These are phyloP conservation scores for Talaromyces albobiverticillius DNA, from an alignment of 2,329 filamentous ascomycete species.

Conservation along the genomic window DNA sequence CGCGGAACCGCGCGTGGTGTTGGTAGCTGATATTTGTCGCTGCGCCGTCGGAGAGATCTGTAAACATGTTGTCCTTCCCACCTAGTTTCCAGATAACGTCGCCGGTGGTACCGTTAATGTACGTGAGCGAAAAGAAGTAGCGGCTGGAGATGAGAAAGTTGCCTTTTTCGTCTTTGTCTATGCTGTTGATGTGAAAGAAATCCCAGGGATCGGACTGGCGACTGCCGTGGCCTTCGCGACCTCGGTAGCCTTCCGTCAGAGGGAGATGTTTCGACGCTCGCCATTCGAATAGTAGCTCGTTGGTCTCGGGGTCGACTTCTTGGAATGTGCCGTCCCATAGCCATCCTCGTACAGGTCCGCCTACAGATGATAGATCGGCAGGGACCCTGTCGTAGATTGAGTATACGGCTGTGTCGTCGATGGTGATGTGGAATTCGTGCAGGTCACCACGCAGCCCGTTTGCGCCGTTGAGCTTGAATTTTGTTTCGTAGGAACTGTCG, in stretches of 20 bases:
- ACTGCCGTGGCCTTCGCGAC: constrained; percentile 19
- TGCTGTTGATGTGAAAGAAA: constrained; percentile 56
- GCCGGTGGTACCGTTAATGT: constrained; percentile 48
- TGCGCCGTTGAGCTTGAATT: not conserved
- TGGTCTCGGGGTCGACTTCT: constrained; percentile 45
- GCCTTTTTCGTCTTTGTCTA: constrained; percentile 51
- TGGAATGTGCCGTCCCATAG: constrained; percentile 43
- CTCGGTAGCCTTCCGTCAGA: constrained; percentile 22
- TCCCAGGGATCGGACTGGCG: constrained; percentile 42
- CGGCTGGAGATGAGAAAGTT: constrained; percentile 56
- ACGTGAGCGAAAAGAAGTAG: constrained; percentile 47
- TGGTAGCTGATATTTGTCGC: constrained; percentile 15
- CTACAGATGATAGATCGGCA: constrained; percentile 37
- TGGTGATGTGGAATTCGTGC: constrained; percentile 46
- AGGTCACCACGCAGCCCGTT: constrained; percentile 30
- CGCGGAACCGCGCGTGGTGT: constrained; percentile 19
- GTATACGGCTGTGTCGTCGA: constrained; percentile 41
- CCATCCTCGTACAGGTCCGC: constrained; percentile 36
- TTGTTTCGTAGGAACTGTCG: constrained; percentile 2
- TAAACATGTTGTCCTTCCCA: constrained; percentile 9
- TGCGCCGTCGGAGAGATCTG: constrained; percentile 10
- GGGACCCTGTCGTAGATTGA: constrained; percentile 39
- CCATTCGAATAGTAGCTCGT: constrained; percentile 47
- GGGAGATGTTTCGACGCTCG: constrained; percentile 45
- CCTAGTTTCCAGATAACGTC: constrained; percentile 55